Evolutionary conservation across 345 rosid genomes (phyloP).

Genomic region (Rhizophora mangle): DNA sequence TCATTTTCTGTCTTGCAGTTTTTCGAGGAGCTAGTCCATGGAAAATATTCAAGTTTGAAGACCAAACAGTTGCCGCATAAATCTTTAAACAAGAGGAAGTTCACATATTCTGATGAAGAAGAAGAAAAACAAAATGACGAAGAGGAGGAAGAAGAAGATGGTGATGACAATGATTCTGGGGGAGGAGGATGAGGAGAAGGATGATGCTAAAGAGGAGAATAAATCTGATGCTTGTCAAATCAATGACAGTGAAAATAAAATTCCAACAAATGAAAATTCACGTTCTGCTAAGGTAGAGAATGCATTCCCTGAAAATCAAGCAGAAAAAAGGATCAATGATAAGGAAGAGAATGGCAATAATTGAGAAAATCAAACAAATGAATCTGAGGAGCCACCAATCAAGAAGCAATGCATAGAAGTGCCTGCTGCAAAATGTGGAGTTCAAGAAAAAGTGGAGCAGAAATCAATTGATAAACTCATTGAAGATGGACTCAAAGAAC

Average conservation of each 20-base stretch:
- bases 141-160: slow-evolving; percentile 29
- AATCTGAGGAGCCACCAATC: slow-evolving; percentile 48
- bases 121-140: too few species aligned
- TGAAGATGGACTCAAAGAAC: slow-evolving; percentile 86
- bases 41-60: slow-evolving; percentile 38
- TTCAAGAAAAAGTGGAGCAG: slow-evolving; percentile 38
- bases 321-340: slow-evolving; percentile 25
- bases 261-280: slow-evolving; percentile 24
- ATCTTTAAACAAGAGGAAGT: slow-evolving; percentile 72
- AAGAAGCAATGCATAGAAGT: slow-evolving; percentile 62
- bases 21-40: slow-evolving; percentile 16
- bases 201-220: slow-evolving; percentile 31
- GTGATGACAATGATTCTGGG: slow-evolving; percentile 25
- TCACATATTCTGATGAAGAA: slow-evolving; percentile 49
- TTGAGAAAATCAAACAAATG: slow-evolving; percentile 32
- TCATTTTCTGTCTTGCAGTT: not conserved
- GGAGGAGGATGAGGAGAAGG: slow-evolving; percentile 28
- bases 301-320: slow-evolving; percentile 21
- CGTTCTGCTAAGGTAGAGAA: slow-evolving; percentile 24
- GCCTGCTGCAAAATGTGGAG: slow-evolving; percentile 30
- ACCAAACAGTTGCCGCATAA: slow-evolving; percentile 38
- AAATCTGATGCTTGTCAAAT: slow-evolving; percentile 18
- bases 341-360: slow-evolving; percentile 27
- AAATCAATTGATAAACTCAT: slow-evolving; percentile 86
- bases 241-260: slow-evolving; percentile 20